These are phyloP conservation scores for Sparassis latifolia DNA, from an alignment of 1,284 basidiomycete genomes.

Conservation along the genomic window DNA sequence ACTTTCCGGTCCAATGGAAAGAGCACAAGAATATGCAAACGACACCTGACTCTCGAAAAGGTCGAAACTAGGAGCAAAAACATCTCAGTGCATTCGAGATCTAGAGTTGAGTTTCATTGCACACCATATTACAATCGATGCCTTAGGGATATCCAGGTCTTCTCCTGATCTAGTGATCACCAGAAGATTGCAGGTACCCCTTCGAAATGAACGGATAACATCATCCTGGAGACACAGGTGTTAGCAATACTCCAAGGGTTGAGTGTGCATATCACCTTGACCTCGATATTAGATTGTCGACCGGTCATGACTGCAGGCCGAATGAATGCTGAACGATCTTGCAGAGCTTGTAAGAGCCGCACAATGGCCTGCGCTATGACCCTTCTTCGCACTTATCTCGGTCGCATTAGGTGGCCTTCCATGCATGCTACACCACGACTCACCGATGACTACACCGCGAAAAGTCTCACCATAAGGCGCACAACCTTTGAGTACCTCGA, in stretches of 20 bases:
- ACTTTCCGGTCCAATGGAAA: conserved; percentile 38
- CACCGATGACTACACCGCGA: conserved; percentile 62
- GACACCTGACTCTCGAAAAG: conserved; percentile 54
- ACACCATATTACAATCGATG: conserved; percentile 54
- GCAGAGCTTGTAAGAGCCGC: conserved; percentile 31
- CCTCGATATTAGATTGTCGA: conserved; percentile 21
- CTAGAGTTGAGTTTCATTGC: conserved; percentile 11
- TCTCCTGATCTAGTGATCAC: conserved; percentile 51
- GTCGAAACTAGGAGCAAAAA: conserved; percentile 43
- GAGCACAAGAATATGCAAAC: conserved; percentile 38
- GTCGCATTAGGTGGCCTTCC: neutral
- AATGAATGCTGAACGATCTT: conserved; percentile 12
- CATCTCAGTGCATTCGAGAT: neutral
- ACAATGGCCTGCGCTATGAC: conserved; percentile 38
- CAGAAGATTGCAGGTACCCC: conserved; percentile 55
- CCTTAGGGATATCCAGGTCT: conserved; percentile 50
- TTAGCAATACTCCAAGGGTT: conserved; percentile 15
- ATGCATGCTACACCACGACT: conserved; percentile 4
- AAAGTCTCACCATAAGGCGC: conserved; percentile 46
- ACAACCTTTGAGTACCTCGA: conserved; percentile 50
- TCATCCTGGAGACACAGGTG: conserved; percentile 26
- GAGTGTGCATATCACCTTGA: too few relatives aligned
- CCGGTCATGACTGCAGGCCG: conserved; percentile 21
- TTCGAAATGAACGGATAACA: conserved; percentile 39
- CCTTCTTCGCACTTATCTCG: conserved; percentile 35